These are phyloP conservation scores for Nitzschia sp. DNA, from an alignment of 108 stramenopile species.

Conservation along the genomic window DNA sequence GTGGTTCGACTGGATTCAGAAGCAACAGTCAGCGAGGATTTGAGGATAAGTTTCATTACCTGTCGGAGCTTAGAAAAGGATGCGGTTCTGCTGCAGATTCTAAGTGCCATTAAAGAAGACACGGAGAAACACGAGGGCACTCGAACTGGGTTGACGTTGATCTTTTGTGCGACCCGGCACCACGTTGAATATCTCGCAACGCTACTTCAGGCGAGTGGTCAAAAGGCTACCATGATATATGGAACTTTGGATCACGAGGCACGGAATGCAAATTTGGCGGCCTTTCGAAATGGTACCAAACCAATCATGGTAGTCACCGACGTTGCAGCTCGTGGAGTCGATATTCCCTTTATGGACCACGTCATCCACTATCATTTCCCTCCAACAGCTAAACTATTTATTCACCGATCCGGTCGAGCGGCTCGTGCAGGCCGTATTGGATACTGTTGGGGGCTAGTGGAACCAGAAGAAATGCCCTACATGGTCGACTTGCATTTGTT, in stretches of 20 bases:
- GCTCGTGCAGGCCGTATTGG: slow-evolving; percentile 92
- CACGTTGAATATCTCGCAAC: slow-evolving; percentile 96
- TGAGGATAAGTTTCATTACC: slow-evolving; percentile 92
- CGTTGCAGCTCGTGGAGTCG: slow-evolving; percentile 98
- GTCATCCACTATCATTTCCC: slow-evolving; percentile 98
- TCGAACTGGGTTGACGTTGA: slow-evolving; percentile 73
- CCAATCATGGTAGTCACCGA: slow-evolving; percentile 96
- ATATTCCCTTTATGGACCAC: slow-evolving; percentile 97
- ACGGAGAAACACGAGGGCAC: slow-evolving; percentile 36
- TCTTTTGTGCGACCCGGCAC: slow-evolving; percentile 97
- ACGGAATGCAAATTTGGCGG: slow-evolving; percentile 81
- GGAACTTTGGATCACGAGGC: slow-evolving; percentile 97
- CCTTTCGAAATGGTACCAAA: slow-evolving; percentile 80
- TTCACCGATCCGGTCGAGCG: slow-evolving; percentile 95
- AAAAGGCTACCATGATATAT: slow-evolving; percentile 82
- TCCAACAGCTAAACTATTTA: slow-evolving; percentile 92
- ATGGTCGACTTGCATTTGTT: slow-evolving; percentile 97
- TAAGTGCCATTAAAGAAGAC: slow-evolving; percentile 79
- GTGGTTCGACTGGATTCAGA: slow-evolving; percentile 96
- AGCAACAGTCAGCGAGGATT: slow-evolving; percentile 89
- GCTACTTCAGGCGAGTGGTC: slow-evolving; percentile 64
- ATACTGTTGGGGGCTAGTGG: slow-evolving; percentile 90
- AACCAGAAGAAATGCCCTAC: slow-evolving; percentile 97
- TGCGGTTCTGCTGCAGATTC: slow-evolving; percentile 91
- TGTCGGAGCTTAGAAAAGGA: slow-evolving; percentile 91